phyloP scores from a whole-genome alignment of 345 rosid genomes.

The Eucalyptus sp. region DNA sequence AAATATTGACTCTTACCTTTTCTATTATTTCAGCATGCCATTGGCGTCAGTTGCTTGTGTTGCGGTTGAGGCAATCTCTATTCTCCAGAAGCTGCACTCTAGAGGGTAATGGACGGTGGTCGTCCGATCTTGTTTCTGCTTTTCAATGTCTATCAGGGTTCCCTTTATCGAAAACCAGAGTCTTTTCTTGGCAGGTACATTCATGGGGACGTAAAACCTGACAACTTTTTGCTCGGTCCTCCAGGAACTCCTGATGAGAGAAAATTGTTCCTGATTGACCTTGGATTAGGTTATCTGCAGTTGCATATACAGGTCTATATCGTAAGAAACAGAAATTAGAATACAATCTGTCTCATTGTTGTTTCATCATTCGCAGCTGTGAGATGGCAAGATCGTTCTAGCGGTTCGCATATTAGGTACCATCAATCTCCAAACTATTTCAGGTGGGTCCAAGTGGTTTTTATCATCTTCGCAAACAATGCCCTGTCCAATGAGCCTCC shows the following conservation, averaged over 20 bases:
- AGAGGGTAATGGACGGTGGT: constrained; percentile 37
- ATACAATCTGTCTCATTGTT: background rate
- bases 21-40: constrained; percentile 47
- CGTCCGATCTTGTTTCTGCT: background rate
- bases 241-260: background rate
- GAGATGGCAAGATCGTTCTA: background rate
- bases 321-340: background rate
- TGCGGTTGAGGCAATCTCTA: constrained; percentile 86
- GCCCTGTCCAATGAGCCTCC: background rate
- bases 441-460: background rate
- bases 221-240: background rate
- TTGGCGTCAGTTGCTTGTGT: constrained; percentile 86
- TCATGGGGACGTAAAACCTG: background rate
- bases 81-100: constrained; percentile 80
- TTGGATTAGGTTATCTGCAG: background rate
- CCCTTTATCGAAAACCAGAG: background rate
- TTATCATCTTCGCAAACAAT: background rate
- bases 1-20: background rate
- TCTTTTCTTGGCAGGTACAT: background rate
- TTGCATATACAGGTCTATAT: background rate
- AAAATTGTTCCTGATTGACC: background rate
- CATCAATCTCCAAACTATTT: background rate
- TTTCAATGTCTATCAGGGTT: background rate
- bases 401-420: background rate
- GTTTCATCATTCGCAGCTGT: background rate